phyloP scores from a whole-genome alignment of 345 rosid species.

The Luvunga scandens region DNA sequence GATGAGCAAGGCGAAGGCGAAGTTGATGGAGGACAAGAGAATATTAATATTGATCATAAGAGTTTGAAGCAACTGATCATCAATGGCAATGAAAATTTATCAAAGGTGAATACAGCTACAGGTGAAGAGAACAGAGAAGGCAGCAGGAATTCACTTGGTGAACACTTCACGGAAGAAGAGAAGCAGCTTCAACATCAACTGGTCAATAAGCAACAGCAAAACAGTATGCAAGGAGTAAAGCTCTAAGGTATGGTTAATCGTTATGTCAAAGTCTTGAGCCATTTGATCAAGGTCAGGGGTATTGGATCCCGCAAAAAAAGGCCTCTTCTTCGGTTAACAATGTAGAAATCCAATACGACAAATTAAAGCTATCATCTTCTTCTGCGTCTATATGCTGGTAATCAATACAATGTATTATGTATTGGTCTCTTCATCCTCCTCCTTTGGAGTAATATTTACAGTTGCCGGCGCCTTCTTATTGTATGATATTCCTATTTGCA shows the following conservation, averaged over 20 bases:
- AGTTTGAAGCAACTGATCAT: slow-evolving; percentile 67
- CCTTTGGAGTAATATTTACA: not conserved
- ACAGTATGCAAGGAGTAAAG: slow-evolving; percentile 29
- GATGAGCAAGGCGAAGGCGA: not conserved
- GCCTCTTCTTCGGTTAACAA: slow-evolving; percentile 19
- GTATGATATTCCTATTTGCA: not conserved
- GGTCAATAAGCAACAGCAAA: slow-evolving; percentile 36
- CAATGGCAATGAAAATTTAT: slow-evolving; percentile 28
- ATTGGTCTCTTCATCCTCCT: not conserved
- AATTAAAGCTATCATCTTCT: not conserved
- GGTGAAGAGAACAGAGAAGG: slow-evolving; percentile 7
- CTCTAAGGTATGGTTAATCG: slow-evolving; percentile 62
- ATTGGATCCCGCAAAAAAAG: slow-evolving; percentile 25
- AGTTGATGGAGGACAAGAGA: slow-evolving; percentile 12
- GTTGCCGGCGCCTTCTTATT: not conserved
- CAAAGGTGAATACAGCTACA: not conserved
- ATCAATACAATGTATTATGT: not conserved
- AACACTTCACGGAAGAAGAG: slow-evolving; percentile 48
- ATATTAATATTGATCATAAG: slow-evolving; percentile 27
- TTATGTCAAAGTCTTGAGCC: slow-evolving; percentile 55
- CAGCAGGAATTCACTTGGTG: slow-evolving; percentile 43
- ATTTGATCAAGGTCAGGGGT: slow-evolving; percentile 52
- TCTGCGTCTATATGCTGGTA: not conserved
- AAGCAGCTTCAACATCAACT: slow-evolving; percentile 50
- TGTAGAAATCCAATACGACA: slow-evolving; percentile 8